A percentile compares a stretch with the other conserved stretches of the same genome.
These are phyloP conservation scores for Artemisia annua DNA, from an alignment of 129 eudicot species.

Conservation along the genomic window DNA sequence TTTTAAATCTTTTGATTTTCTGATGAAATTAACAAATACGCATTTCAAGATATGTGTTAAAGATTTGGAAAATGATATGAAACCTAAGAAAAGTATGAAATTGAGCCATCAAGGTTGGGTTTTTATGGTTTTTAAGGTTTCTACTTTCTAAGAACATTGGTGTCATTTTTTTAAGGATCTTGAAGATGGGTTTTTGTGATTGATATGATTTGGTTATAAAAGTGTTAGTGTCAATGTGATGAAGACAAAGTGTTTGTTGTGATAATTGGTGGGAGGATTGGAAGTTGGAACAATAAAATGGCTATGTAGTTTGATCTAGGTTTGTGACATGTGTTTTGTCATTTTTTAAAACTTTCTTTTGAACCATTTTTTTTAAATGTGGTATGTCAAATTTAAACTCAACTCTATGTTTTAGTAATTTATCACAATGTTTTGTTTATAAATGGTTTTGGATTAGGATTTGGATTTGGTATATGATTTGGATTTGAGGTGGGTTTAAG, in stretches of 20 bases:
- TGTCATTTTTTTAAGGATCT: conserved; percentile 31
- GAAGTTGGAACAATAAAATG: conserved; percentile 37
- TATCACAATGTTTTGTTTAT: too few relatives aligned
- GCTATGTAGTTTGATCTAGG: neutral
- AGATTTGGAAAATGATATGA: conserved; percentile 38
- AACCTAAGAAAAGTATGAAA: conserved; percentile 47
- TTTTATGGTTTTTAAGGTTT: conserved; percentile 39
- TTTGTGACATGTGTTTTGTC: too few relatives aligned
- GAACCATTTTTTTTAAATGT: too few relatives aligned
- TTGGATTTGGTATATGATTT: too few relatives aligned
- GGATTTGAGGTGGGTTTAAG: too few relatives aligned
- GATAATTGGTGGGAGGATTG: conserved; percentile 14
- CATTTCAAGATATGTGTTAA: conserved; percentile 54
- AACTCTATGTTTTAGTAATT: too few relatives aligned
- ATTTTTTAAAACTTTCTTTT: neutral
- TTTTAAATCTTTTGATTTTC: conserved; percentile 67
- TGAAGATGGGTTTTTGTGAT: conserved; percentile 16
- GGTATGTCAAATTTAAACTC: too few relatives aligned
- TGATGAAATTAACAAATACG: conserved; percentile 75
- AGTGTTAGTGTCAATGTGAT: neutral
- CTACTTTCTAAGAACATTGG: conserved; percentile 33
- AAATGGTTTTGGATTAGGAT: too few relatives aligned
- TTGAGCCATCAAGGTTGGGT: conserved; percentile 67
- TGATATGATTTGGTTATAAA: neutral
- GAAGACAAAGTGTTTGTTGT: neutral